A percentile compares a stretch with the other conserved stretches of the same genome.
These are phyloP conservation scores for Aspergillus sp. DNA, from an alignment of 2,329 filamentous ascomycete genomes.

Conservation along the genomic window DNA sequence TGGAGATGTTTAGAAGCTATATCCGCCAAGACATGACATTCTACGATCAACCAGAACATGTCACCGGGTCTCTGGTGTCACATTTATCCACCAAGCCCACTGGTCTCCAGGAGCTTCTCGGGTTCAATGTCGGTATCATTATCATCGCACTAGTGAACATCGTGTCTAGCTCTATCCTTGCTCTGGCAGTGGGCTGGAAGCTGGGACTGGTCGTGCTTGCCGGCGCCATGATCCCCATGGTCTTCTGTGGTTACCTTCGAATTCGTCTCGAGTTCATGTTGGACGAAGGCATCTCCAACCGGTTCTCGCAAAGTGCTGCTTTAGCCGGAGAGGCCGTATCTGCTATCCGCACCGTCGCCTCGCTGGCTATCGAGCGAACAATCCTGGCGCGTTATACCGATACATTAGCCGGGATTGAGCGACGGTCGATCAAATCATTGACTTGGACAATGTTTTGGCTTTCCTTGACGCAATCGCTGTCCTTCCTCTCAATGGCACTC, in stretches of 20 bases:
- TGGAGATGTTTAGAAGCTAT: constrained; percentile 22
- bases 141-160: constrained; percentile 49
- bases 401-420: constrained; percentile 44
- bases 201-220: constrained; percentile 49
- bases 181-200: constrained; percentile 51
- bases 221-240: constrained; percentile 45
- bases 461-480: constrained; percentile 43
- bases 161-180: constrained; percentile 46
- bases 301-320: constrained; percentile 46
- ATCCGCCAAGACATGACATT: constrained; percentile 28
- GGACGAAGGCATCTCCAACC: constrained; percentile 41
- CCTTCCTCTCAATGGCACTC: constrained; percentile 69
- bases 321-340: constrained; percentile 51
- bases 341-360: constrained; percentile 52
- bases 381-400: constrained; percentile 45
- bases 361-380: constrained; percentile 52
- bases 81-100: constrained; percentile 24
- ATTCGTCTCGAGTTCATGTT: constrained; percentile 49
- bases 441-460: constrained; percentile 46
- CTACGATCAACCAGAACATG: constrained; percentile 29
- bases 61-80: constrained; percentile 26
- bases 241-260: constrained; percentile 47
- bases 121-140: constrained; percentile 50
- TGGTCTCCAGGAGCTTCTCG: constrained; percentile 48
- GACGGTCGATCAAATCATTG: constrained; percentile 47